Conservation (phyloP, 2,329 filamentous ascomycete species). For the Hypoxylon sp. region DNA sequence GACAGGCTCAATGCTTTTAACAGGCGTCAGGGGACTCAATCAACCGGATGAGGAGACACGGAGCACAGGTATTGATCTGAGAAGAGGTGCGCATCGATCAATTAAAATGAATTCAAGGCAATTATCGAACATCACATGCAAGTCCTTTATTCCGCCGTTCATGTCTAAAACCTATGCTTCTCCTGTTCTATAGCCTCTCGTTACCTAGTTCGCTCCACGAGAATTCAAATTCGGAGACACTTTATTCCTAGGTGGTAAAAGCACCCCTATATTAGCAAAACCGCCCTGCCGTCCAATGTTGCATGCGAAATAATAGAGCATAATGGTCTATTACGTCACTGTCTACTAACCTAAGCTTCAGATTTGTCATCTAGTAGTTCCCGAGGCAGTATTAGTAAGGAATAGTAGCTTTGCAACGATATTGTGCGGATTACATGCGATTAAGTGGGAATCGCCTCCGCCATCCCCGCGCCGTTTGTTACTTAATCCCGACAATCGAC, state of each 20-base stretch:
- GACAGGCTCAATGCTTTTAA: constrained; percentile 7
- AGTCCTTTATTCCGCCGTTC: background rate
- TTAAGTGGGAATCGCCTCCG: background rate
- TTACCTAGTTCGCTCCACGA: background rate
- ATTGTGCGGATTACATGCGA: background rate
- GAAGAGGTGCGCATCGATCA: constrained; percentile 18
- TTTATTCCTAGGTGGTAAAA: constrained; percentile 1
- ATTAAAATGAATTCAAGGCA: constrained; percentile 1
- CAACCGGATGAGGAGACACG: constrained; percentile 12
- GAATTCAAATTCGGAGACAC: background rate
- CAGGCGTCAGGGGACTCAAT: constrained; percentile 22
- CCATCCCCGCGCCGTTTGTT: constrained; percentile 14
- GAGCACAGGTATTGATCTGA: constrained; percentile 19
- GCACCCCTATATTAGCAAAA: too few relatives aligned
- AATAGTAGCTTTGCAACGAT: background rate
- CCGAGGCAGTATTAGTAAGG: background rate
- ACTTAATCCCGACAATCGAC: constrained; percentile 16
- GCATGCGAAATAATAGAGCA: background rate
- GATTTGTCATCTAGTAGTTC: background rate
- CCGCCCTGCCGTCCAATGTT: background rate
- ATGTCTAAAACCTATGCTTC: background rate
- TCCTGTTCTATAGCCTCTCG: background rate
- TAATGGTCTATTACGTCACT: constrained; percentile 1
- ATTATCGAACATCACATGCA: background rate
- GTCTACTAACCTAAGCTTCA: background rate